Base-by-base conservation (phyloP, 768 basidiomycete species). In the Amanita jacksonii region DNA sequence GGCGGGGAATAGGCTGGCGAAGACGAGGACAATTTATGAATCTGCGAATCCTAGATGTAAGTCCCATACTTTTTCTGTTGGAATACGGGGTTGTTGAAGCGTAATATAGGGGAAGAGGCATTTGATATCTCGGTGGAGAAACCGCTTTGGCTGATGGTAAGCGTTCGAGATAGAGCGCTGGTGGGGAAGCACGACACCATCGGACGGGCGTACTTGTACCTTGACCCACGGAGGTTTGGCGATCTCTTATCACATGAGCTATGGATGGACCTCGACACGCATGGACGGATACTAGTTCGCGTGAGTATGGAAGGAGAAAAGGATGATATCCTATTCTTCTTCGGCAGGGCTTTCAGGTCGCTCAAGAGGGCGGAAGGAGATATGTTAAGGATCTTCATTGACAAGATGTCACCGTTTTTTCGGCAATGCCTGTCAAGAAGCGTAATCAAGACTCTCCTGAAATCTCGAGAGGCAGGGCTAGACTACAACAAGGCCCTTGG, bases 271-370 rank as follows among this genome's bases (percentile, higher is more conserved):
- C 67, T 98, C 12, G 93, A 97, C 57, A 79, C 82, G 0, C 73
- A 79, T 43, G 92, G 96, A 4, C 77, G 90, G 25, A 73, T 97
- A 39, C 65, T 96, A 28, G 67, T 96, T 24, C 77, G 96, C 15
- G 75, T 98, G 46, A 93, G 90, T 57, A 96, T 98, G 92, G 96
- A 99, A 57, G 92, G 93, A 42, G 96, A 98, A 72, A 92, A 94
- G 63, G 92, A 96, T 54, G 96, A 99, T 58, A 88, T 91, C 6
- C 87, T 87, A 52, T 99, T 96, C 69, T 93, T 86, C 69, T 99
- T 98, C 55, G 96, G 96, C 20, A 75, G 92, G 24, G 94, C 84
- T 3, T 99, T 99, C 73, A 73, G 94, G 36, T 89, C 82, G 30
- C 60, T 99, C 52, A 97, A 97, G 64, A 70, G 92, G 24, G 88